Conservation (phyloP, 805 yeast species). For the Metschnikowia santaceciliae region DNA sequence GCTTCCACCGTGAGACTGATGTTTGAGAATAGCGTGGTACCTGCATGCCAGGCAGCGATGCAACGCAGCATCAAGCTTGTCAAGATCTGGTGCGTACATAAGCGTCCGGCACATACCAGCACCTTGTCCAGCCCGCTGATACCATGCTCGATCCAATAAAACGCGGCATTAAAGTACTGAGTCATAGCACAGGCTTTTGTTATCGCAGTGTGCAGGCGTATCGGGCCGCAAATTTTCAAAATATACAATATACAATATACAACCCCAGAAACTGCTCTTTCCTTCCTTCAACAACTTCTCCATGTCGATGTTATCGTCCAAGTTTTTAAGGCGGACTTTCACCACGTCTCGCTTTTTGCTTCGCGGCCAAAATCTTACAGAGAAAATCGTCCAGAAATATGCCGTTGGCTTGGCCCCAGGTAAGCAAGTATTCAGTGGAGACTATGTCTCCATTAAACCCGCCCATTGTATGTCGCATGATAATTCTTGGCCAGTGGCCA, state of each 20-base stretch:
- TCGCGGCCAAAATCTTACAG: constrained; percentile 81
- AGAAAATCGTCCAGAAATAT: constrained; percentile 89
- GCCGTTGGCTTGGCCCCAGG: constrained; percentile 81
- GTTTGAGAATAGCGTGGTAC: not conserved
- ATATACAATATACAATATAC: not conserved
- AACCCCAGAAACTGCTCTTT: not conserved
- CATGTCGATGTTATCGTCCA: constrained; percentile 11
- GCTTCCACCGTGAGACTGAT: not conserved
- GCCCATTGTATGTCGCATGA: constrained; percentile 99
- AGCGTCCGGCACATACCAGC: not conserved
- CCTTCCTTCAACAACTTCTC: not conserved
- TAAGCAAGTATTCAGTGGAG: constrained; percentile 81
- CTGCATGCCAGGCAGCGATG: not conserved
- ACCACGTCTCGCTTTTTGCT: constrained; percentile 15
- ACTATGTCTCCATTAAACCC: constrained; percentile 90
- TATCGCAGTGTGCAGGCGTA: constrained; percentile 15
- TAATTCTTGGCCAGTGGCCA: constrained; percentile 98
- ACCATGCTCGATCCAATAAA: constrained; percentile 13
- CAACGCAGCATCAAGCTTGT: not conserved
- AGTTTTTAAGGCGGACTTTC: constrained; percentile 11
- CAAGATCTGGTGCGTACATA: not conserved
- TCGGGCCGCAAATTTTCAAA: constrained; percentile 4
- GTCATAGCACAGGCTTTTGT: constrained; percentile 17
- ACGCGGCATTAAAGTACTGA: constrained; percentile 18
- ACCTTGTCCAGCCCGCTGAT: constrained; percentile 1